Evolutionary conservation across 2,329 filamentous ascomycete species (phyloP).

Genomic region (Fusarium nematophilum): DNA sequence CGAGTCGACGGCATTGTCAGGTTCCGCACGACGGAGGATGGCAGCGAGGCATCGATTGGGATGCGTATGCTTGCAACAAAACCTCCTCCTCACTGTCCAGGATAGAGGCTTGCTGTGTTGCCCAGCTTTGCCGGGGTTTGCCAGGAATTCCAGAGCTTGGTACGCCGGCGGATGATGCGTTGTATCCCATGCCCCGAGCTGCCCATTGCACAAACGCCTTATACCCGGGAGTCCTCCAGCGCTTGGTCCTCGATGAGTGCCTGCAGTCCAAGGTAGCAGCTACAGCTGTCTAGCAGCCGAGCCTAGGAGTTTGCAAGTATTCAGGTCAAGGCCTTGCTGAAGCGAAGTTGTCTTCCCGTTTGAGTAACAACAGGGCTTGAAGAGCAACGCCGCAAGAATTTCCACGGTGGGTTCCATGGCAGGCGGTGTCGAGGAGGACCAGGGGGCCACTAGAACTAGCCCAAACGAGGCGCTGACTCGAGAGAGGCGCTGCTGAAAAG

Average conservation of each 20-base stretch:
- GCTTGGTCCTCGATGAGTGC: constrained; percentile 14
- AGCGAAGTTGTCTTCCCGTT: constrained; percentile 23
- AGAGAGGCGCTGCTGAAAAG: constrained; percentile 25
- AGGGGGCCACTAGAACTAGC: constrained; percentile 37
- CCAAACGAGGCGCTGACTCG: constrained; percentile 40
- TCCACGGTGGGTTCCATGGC: constrained; percentile 36
- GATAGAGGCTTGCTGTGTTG: constrained; percentile 27
- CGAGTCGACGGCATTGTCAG: constrained; percentile 37
- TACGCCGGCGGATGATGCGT: constrained; percentile 6
- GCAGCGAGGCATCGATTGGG: constrained; percentile 36
- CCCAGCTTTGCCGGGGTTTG: constrained; percentile 10
- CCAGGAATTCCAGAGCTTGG: constrained; percentile 19
- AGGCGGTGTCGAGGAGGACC: constrained; percentile 38
- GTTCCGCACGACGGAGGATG: constrained; percentile 40
- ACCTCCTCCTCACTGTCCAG: constrained; percentile 11
- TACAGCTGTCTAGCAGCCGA: constrained; percentile 23
- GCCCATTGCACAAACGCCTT: constrained; percentile 3
- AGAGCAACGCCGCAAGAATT: constrained; percentile 24
- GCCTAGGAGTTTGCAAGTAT: constrained; percentile 31
- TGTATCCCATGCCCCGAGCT: constrained; percentile 19
- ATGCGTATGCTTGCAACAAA: constrained; percentile 18
- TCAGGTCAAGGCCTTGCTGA: constrained; percentile 12
- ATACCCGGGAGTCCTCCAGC: constrained; percentile 4
- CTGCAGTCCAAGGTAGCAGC: constrained; percentile 24
- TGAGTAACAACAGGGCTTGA: constrained; percentile 19